Base-by-base conservation (phyloP, 345 rosid species). In the Draba incana region DNA sequence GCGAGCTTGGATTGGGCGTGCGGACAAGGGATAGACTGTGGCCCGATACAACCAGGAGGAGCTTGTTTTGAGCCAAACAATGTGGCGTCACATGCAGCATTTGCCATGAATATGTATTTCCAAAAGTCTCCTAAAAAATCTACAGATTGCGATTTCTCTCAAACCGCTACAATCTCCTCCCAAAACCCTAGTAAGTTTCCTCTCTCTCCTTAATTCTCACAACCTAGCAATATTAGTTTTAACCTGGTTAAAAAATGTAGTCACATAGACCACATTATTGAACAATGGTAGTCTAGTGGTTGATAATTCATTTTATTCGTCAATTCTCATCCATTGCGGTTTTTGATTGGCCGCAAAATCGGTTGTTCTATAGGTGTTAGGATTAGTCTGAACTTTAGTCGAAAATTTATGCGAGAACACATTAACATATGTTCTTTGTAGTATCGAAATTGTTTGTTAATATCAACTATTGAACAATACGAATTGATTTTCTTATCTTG, bases 21-120 rank as follows among this genome's bases (percentile, higher is more conserved):
- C 6, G 86, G 93, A 14, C 87, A 84, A 15, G 90, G 90, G 13
- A 77, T 85, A 27, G 92, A 93, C 57, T 93, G 97, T 69, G 52
- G 83, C 20, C 71, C 89, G 0, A 85, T 90, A 80, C 86, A 82
- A 20, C 89, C 97, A 0, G 96, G 97, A 6, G 98, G 98, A 6
- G 80, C 86, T 62, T 93, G 98, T 66, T 93, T 82, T 24, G 90
- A 84, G 56, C 94, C 97, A 0, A 84, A 88, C 79, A 85, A 87
- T 8, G 8, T 87, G 5, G 83, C 81, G 6, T 77, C 92, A 4
- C 98, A 90, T 45, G 96, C 98, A 38, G 81, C 96, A 11, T 93
- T 70, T 69, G 98, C 98, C 68, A 88, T 93, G 94, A 93, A 93
- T 80, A 83, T 90, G 68, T 77, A 77, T 66, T 90, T 76, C 72